These are phyloP conservation scores for Pisolithus albus DNA, from an alignment of 768 basidiomycete species.

Conservation along the genomic window DNA sequence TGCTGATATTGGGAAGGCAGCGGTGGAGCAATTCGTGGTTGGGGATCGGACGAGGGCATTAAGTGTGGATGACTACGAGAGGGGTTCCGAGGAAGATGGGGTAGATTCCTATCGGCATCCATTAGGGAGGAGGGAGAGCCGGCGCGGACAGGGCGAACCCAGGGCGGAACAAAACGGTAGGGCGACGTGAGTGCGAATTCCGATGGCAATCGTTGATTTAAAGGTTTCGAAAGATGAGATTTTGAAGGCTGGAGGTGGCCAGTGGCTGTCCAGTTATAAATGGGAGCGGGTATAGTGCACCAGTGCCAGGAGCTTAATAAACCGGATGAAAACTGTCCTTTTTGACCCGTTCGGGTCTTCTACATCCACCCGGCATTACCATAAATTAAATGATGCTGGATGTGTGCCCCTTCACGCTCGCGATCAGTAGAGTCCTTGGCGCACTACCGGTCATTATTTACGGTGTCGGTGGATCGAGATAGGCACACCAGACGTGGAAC, in stretches of 20 bases:
- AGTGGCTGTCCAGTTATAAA: conserved; percentile 26
- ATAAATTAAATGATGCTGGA: conserved; percentile 13
- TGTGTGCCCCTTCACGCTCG: conserved; percentile 6
- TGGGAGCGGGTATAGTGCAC: conserved; percentile 20
- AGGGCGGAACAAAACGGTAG: conserved; percentile 8
- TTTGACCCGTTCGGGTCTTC: conserved; percentile 21
- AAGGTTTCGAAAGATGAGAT: conserved; percentile 14
- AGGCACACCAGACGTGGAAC: conserved; percentile 7
- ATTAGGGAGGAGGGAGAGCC: conserved; percentile 16
- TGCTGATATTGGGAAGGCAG: conserved; percentile 20
- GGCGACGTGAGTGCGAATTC: conserved; percentile 21
- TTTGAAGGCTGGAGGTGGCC: conserved; percentile 1
- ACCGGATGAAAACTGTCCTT: conserved; percentile 19
- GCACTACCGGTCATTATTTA: not conserved
- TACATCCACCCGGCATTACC: conserved; percentile 17
- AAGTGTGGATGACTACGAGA: conserved; percentile 21
- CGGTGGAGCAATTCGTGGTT: conserved; percentile 21
- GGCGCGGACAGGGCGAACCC: conserved; percentile 10
- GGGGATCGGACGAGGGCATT: conserved; percentile 21
- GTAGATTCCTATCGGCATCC: conserved; percentile 34
- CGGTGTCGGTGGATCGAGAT: conserved; percentile 16
- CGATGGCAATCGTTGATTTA: conserved; percentile 16
- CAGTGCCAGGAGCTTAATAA: conserved; percentile 17
- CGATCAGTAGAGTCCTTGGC: conserved; percentile 1
- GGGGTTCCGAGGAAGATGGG: conserved; percentile 27